phyloP scores from a whole-genome alignment of 768 basidiomycete genomes.

The Mycena indigotica region DNA sequence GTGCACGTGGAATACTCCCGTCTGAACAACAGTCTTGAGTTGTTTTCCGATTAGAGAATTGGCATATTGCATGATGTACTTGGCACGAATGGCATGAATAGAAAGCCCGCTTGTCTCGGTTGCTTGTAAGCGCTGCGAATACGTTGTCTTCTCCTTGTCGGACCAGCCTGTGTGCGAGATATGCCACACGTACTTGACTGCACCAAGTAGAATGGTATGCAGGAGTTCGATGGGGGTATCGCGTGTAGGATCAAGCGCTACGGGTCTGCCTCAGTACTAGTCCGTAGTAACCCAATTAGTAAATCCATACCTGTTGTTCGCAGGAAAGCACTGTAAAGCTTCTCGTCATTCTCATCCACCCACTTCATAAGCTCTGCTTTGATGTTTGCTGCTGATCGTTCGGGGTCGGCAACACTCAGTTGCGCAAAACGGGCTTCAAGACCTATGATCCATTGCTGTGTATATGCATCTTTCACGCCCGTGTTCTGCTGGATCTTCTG shows the following conservation, averaged over 20 bases:
- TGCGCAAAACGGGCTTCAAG: conserved; percentile 29
- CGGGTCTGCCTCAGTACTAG: conserved; percentile 31
- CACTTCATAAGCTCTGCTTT: conserved; percentile 30
- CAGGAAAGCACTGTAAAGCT: conserved; percentile 34
- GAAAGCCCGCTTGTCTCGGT: no score
- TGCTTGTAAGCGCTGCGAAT: no score
- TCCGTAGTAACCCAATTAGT: conserved; percentile 33
- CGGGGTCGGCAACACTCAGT: conserved; percentile 24
- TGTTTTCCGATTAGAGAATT: conserved; percentile 47
- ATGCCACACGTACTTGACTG: no score
- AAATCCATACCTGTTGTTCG: no score
- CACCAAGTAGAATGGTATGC: no score
- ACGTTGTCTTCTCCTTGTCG: no score
- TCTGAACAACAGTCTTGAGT: no score
- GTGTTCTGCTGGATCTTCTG: conserved; percentile 30
- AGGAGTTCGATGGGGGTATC: no score
- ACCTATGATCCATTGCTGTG: conserved; percentile 40
- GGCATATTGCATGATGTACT: conserved; percentile 46
- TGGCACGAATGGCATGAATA: no score
- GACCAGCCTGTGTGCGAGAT: no score
- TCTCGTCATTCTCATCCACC: conserved; percentile 25
- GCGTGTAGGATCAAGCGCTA: conserved; percentile 37
- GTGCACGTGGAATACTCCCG: no score
- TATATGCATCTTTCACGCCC: conserved; percentile 42
- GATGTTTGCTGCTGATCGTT: conserved; percentile 21